Conservation (phyloP, 192 early-diverging fungal species). For the Linnemannia hyalina region DNA sequence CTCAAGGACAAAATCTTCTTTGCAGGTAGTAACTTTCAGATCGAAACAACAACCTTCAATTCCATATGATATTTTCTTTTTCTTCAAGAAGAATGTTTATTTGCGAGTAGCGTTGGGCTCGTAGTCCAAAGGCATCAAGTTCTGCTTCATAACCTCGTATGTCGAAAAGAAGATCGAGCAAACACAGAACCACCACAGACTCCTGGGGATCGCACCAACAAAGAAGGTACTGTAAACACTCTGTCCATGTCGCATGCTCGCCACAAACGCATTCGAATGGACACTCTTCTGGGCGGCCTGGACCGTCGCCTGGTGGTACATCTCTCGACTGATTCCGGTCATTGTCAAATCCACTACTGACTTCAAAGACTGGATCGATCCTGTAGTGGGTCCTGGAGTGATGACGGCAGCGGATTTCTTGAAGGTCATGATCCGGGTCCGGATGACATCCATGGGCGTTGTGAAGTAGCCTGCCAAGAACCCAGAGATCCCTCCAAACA, state of each 20-base stretch:
- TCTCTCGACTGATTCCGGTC: constrained; percentile 42
- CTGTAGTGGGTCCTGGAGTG: not conserved
- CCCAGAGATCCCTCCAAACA: constrained; percentile 82
- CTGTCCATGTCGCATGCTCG: constrained; percentile 20
- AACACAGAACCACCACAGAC: constrained; percentile 83
- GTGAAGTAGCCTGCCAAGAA: constrained; percentile 81
- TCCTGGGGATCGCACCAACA: constrained; percentile 70
- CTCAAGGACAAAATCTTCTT: too few species aligned
- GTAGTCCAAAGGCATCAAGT: constrained; percentile 53
- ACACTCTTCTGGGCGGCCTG: constrained; percentile 19
- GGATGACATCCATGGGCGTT: constrained; percentile 81
- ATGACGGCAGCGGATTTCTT: constrained; percentile 40
- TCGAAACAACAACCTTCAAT: not conserved
- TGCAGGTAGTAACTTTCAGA: not conserved
- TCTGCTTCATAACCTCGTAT: constrained; percentile 70
- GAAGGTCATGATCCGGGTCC: constrained; percentile 76
- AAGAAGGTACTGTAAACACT: constrained; percentile 70
- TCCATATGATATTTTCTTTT: not conserved
- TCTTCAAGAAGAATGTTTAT: not conserved
- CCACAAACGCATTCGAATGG: constrained; percentile 28
- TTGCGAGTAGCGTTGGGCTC: constrained; percentile 6
- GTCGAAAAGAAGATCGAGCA: constrained; percentile 85
- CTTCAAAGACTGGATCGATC: not conserved
- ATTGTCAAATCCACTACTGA: constrained; percentile 54
- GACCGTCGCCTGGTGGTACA: constrained; percentile 38